phyloP scores from a whole-genome alignment of 306 rosid genomes.

The Ormosia emarginata region DNA sequence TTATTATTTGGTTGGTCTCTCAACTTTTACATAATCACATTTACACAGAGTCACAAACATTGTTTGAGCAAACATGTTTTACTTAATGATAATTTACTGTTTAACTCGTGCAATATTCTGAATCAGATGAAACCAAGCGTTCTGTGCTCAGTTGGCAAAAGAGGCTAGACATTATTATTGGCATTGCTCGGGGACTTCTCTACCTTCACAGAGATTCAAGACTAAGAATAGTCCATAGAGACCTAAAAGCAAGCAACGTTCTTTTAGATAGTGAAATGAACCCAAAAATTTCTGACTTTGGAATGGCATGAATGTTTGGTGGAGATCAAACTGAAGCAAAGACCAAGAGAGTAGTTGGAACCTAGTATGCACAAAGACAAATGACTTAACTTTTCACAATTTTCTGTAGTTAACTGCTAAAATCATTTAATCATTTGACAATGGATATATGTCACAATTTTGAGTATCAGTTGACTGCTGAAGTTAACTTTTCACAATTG shows the following conservation, averaged over 20 bases:
- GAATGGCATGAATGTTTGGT: constrained; percentile 45
- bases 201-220: constrained; percentile 61
- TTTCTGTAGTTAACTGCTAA: background rate
- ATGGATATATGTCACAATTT: constrained; percentile 44
- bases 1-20: constrained; percentile 38
- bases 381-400: background rate
- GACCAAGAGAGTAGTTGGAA: constrained; percentile 45
- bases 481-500: too few relatives aligned
- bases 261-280: constrained; percentile 39
- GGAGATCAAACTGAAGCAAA: constrained; percentile 43
- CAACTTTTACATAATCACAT: background rate
- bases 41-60: background rate
- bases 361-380: constrained; percentile 28
- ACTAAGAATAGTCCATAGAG: constrained; percentile 43
- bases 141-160: constrained; percentile 38
- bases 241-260: constrained; percentile 41
- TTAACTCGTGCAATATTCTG: background rate
- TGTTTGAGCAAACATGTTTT: background rate
- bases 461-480: too few relatives aligned
- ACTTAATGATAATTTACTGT: background rate
- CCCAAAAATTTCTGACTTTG: constrained; percentile 49
- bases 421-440: constrained; percentile 2
- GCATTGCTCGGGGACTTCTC: constrained; percentile 57
- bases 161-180: constrained; percentile 43
- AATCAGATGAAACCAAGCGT: constrained; percentile 46